Percentiles rank a stretch among this genome's conserved stretches.
These are phyloP conservation scores for Aspergillus haitiensis DNA, from an alignment of 495 filamentous ascomycete genomes.

Conservation along the genomic window DNA sequence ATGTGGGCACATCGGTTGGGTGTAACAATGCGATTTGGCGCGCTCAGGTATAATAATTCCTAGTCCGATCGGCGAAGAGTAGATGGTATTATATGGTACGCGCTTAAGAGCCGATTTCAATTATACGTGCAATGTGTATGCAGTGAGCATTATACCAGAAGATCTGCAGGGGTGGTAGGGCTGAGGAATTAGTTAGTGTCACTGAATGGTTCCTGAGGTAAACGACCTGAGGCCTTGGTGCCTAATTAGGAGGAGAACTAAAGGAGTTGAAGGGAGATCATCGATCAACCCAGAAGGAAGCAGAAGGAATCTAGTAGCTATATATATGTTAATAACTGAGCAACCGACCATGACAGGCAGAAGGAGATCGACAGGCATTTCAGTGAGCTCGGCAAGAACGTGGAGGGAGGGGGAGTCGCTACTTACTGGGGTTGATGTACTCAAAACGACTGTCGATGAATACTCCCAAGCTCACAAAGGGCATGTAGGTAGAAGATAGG, in stretches of 20 bases:
- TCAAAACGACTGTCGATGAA: not conserved
- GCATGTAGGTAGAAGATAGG: not conserved
- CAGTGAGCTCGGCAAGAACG: conserved; percentile 1
- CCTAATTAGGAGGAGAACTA: not conserved
- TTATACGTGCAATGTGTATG: not conserved
- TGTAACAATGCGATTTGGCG: not conserved
- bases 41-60: no score
- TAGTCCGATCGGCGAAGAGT: no score
- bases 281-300: not conserved
- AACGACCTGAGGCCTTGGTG: not conserved
- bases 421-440: not conserved
- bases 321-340: not conserved
- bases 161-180: not conserved
- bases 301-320: not conserved
- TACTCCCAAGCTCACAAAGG: not conserved
- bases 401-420: not conserved
- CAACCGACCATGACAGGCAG: not conserved
- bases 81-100: no score
- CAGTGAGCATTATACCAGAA: not conserved
- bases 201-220: conserved; percentile 1
- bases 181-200: not conserved
- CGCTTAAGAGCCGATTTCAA: not conserved
- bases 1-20: conserved; percentile 40
- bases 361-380: not conserved
- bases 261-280: not conserved